phyloP scores from a whole-genome alignment of 192 early-diverging fungal species.

The Linderina pennispora region DNA sequence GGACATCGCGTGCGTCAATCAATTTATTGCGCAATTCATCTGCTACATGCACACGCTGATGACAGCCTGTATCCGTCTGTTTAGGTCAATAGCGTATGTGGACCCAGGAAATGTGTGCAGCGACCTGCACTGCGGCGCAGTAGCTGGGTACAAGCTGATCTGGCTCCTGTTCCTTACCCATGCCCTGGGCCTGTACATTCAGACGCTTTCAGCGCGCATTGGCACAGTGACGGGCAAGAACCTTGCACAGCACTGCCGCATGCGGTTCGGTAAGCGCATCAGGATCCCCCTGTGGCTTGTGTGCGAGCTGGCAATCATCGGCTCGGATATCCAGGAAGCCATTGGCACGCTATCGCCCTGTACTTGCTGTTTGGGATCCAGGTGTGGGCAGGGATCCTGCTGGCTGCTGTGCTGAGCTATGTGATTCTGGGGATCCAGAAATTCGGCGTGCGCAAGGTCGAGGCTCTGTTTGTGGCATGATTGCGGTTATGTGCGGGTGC shows the following conservation, averaged over 20 bases:
- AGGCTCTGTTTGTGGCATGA: slow-evolving; percentile 69
- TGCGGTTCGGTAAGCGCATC: slow-evolving; percentile 34
- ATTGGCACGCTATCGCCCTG: slow-evolving; percentile 85
- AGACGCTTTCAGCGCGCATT: slow-evolving; percentile 53
- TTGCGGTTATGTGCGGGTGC: slow-evolving; percentile 67
- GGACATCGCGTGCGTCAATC: background rate
- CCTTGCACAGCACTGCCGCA: slow-evolving; percentile 51
- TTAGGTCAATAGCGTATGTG: slow-evolving; percentile 61
- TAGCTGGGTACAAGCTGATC: slow-evolving; percentile 59
- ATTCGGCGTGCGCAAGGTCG: slow-evolving; percentile 63
- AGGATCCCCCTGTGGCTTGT: slow-evolving; percentile 51
- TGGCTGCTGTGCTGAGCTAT: slow-evolving; percentile 77
- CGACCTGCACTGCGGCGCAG: slow-evolving; percentile 63
- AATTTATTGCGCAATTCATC: background rate
- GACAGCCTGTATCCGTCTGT: too few species aligned
- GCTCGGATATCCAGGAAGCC: slow-evolving; percentile 71
- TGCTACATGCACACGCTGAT: too few species aligned
- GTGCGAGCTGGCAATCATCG: slow-evolving; percentile 62
- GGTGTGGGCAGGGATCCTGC: slow-evolving; percentile 65
- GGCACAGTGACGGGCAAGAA: slow-evolving; percentile 63
- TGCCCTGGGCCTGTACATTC: slow-evolving; percentile 56
- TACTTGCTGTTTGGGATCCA: slow-evolving; percentile 66
- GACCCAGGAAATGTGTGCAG: slow-evolving; percentile 68
- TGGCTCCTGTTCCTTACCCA: slow-evolving; percentile 64
- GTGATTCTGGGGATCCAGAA: slow-evolving; percentile 61